Base-by-base conservation (phyloP, 148 eudicot species). In the Silene latifolia region DNA sequence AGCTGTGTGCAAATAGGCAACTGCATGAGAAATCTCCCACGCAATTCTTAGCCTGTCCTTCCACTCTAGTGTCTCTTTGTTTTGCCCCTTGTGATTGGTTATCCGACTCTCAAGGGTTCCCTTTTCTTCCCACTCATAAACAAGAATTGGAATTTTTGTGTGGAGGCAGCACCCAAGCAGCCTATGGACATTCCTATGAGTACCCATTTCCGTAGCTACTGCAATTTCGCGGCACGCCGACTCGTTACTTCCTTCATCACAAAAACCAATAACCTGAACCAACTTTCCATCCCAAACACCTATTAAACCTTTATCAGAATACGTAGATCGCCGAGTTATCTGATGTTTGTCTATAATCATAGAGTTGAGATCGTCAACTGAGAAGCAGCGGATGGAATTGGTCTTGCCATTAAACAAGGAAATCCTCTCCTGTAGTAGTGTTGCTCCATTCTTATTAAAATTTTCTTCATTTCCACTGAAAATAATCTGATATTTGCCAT, bases 121-220 rank as follows among this genome's bases (percentile, higher is more conserved):
- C 35, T 68, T 76, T 76, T 69, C 59, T 23, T 58, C 59, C 32
- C 23, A 69, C 59, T 69, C 73, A 13, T 54, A 76, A 21, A 64
- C 73, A 8, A 76, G 68, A n/a, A 68, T 15, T 6, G 67, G 8
- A 18, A 0, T 12, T 23, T 69, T 13, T 15, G 73, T 69, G 59
- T 76, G 67, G 15, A 76, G 67, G 42, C 67, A 76, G 60, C 73
- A 76, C 4, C 66, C 79, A 5, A 76, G 59, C 21, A 68, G 65
- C 73, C 61, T 76, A 39, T 56, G 73, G 25, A 76, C 73, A 24
- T 57, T 76, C 58, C 12, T 59, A 59, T 69, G 79, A 17, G 51
- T 60, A 8, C 67, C 63, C 74, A 69, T 69, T 60, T 75, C 64
- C 9, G 66, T 21, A 8, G 69, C 69, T 21, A 74, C 77, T n/a